Conservation (phyloP, 192 early-diverging fungal species). For the Backusella macrospora region DNA sequence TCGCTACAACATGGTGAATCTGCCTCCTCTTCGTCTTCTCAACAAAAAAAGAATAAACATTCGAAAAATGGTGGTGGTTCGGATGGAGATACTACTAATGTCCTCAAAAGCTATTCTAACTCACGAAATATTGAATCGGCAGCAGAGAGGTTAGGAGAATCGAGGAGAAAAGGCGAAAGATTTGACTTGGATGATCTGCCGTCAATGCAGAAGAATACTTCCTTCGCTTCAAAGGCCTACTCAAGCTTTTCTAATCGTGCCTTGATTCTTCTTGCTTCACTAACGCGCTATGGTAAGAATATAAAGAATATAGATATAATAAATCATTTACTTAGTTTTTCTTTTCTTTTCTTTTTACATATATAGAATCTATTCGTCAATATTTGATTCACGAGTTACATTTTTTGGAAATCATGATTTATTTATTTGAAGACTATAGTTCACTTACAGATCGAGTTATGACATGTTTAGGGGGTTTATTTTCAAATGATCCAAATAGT, state of each 20-base stretch:
- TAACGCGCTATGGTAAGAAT: constrained; percentile 28
- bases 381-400: constrained; percentile 33
- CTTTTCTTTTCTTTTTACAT: background rate
- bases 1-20: background rate
- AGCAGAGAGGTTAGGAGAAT: constrained; percentile 10
- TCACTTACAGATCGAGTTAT: constrained; percentile 26
- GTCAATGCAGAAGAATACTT: background rate
- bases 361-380: constrained; percentile 15
- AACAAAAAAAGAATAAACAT: background rate
- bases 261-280: constrained; percentile 22
- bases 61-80: background rate
- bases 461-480: constrained; percentile 27
- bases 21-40: background rate
- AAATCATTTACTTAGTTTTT: background rate
- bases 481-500: background rate
- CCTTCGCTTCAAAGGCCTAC: background rate
- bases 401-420: constrained; percentile 30
- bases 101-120: background rate
- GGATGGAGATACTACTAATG: background rate
- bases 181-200: constrained; percentile 9
- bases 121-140: constrained; percentile 16
- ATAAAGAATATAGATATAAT: background rate
- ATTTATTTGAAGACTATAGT: constrained; percentile 28
- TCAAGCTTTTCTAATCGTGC: constrained; percentile 22
- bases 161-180: constrained; percentile 3